These are phyloP conservation scores for Populus hybrid DNA, from an alignment of 441 rosid genomes.

Conservation along the genomic window DNA sequence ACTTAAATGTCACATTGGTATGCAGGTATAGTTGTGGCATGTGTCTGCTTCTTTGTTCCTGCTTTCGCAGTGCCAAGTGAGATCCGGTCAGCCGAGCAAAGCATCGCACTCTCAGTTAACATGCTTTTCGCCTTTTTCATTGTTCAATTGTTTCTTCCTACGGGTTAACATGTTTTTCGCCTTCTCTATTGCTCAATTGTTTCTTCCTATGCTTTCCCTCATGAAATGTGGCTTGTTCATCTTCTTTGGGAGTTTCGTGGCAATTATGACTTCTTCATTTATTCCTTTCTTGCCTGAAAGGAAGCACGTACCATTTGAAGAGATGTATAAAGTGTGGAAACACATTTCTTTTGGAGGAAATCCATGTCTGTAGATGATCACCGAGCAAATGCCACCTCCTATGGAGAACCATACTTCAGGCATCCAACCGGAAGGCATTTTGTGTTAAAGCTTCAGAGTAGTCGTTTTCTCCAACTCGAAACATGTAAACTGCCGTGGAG, in stretches of 20 bases:
- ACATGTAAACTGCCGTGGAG: too few relatives aligned
- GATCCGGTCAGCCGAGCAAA: constrained; percentile 77
- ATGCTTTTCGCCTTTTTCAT: too few relatives aligned
- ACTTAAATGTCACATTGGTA: constrained; percentile 14
- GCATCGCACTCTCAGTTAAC: constrained; percentile 61
- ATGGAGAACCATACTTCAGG: neutral
- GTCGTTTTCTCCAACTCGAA: neutral
- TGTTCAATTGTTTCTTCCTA: too few relatives aligned
- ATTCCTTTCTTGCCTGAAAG: constrained; percentile 65
- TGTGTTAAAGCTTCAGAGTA: neutral
- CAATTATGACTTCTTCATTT: constrained; percentile 61
- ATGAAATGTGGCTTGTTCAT: constrained; percentile 64
- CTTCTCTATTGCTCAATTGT: constrained; percentile 66
- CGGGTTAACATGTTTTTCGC: constrained; percentile 69
- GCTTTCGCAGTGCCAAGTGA: constrained; percentile 84
- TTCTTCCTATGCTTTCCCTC: constrained; percentile 56
- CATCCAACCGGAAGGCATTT: neutral
- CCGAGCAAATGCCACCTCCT: neutral
- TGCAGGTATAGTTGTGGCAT: constrained; percentile 9
- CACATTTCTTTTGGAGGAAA: constrained; percentile 68
- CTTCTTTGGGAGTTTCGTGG: constrained; percentile 48
- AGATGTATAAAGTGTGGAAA: constrained; percentile 59
- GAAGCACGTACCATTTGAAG: constrained; percentile 74
- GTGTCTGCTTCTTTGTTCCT: constrained; percentile 65
- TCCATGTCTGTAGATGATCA: neutral